Conservation (phyloP, 2,329 filamentous ascomycete genomes). For the Ceratocystis cacaofunesta region DNA sequence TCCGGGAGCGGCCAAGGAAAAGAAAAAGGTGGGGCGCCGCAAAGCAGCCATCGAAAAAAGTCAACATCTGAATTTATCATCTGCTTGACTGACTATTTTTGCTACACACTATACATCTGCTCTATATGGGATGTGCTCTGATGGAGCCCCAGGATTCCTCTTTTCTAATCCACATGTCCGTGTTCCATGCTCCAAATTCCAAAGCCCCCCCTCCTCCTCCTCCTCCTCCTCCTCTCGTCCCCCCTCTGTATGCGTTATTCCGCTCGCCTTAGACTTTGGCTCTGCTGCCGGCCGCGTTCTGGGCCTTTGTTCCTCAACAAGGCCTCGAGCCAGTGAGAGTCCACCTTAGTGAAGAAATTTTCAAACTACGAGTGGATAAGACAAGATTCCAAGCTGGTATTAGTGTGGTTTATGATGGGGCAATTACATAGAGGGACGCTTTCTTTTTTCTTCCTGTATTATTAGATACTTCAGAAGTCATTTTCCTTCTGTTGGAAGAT, state of each 20-base stretch:
- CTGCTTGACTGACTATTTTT: not conserved
- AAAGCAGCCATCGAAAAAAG: not conserved
- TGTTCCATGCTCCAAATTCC: not conserved
- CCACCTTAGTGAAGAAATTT: slow-evolving; percentile 15
- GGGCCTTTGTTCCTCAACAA: not conserved
- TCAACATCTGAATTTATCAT: not conserved
- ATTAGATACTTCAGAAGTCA: not conserved
- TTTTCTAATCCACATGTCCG: not conserved
- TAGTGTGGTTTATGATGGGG: not conserved
- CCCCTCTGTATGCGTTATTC: not conserved
- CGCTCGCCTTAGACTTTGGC: not conserved
- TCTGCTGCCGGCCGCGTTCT: not conserved
- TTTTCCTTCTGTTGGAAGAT: too few relatives aligned
- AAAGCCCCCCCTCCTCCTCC: not conserved
- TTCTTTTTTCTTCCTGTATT: not conserved
- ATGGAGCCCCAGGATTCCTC: not conserved
- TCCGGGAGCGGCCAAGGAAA: slow-evolving; percentile 12
- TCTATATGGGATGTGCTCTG: not conserved
- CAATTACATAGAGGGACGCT: not conserved
- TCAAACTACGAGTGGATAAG: slow-evolving; percentile 1
- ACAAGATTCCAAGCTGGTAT: not conserved
- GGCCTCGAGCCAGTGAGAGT: slow-evolving; percentile 8
- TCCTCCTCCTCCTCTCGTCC: not conserved
- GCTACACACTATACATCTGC: not conserved
- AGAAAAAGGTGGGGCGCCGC: not conserved